Evolutionary conservation across 2,329 filamentous ascomycete species (phyloP).

Genomic region (Akanthomyces uredinophilus): DNA sequence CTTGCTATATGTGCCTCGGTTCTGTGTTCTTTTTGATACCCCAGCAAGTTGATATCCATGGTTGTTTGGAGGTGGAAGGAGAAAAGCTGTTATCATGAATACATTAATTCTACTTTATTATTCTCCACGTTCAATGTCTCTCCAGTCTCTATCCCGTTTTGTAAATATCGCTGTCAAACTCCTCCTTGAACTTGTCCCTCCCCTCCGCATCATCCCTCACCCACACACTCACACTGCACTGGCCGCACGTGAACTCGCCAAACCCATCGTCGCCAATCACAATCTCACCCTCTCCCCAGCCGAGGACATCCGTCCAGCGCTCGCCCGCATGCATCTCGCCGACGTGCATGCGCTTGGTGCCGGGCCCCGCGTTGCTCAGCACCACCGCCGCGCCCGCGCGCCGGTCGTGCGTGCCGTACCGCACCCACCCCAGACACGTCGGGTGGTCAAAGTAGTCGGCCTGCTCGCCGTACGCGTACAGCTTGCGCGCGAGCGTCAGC

Average conservation of each 20-base stretch:
- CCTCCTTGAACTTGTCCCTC: slow-evolving; percentile 35
- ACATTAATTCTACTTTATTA: no score
- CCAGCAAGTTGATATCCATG: neutral
- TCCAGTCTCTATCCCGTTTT: neutral
- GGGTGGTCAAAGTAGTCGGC: slow-evolving; percentile 56
- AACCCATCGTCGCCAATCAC: slow-evolving; percentile 57
- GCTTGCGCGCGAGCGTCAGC: slow-evolving; percentile 56
- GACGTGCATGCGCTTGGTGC: slow-evolving; percentile 57
- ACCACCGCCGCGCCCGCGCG: slow-evolving; percentile 51
- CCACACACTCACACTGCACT: slow-evolving; percentile 54
- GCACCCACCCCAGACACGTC: slow-evolving; percentile 60
- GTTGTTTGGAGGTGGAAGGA: no score
- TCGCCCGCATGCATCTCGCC: slow-evolving; percentile 55
- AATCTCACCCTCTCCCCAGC: slow-evolving; percentile 50
- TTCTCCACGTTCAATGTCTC: no score
- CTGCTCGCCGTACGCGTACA: slow-evolving; percentile 63
- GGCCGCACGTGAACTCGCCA: slow-evolving; percentile 51
- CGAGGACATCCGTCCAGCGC: slow-evolving; percentile 59
- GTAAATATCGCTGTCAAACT: slow-evolving; percentile 24
- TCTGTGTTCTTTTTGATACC: neutral
- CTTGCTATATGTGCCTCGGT: no score
- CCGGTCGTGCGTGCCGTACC: slow-evolving; percentile 41
- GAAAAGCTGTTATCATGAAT: no score
- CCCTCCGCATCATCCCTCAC: slow-evolving; percentile 51
- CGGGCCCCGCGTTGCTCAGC: slow-evolving; percentile 47